Evolutionary conservation across 768 basidiomycete genomes (phyloP), one percentile per base, ranked within the genome.

Genomic region (Pilatotrama ljubarskyi): DNA sequence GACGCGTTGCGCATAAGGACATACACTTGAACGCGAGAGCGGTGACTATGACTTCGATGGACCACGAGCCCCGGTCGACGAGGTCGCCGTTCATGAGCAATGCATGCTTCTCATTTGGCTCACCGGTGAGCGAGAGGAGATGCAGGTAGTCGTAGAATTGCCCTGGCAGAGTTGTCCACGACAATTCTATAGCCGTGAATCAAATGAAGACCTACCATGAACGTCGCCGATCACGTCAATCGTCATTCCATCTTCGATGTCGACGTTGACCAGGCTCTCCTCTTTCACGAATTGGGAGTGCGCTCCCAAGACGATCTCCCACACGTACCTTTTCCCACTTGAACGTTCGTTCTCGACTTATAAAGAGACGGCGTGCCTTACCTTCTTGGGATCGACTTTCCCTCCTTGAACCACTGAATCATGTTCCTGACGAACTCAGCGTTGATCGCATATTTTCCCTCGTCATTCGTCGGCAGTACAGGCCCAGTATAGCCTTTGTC

Each of bases 61-160:
- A 92, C 92, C 93, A 95, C 25, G 90, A 92, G n/a, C 95, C 95
- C 62, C 96, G 86, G 73, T 99, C 96, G 37, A 99, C 96, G 47
- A 98, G 87, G 78, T 99, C 96, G 10, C 95, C 92, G 71, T 93
- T 94, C 88, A 95, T 94, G 51, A 95, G 75, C 48, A 95, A 72
- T 66, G 87, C 88, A 65, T 98, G 96, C n/a, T 84, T 86, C 55
- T 91, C 83, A 55, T 79, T 87, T 13, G 97, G 97, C 56, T 86
- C 82, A 15, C 91, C 93, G 0, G 95, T 97, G 64, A 97, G 78
- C 1, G 86, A 85, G 66, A 90, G 85, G 17, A 99, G 79, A 75
- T 98, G 88, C 53, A 95, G 76, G 64, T 98, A 79, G 73, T 98
- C 97, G 72, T 93, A 98, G 77, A 90, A 96, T 81, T 98, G 96